Conservation (phyloP, 306 rosid genomes). For the Cicer chorassanicum region DNA sequence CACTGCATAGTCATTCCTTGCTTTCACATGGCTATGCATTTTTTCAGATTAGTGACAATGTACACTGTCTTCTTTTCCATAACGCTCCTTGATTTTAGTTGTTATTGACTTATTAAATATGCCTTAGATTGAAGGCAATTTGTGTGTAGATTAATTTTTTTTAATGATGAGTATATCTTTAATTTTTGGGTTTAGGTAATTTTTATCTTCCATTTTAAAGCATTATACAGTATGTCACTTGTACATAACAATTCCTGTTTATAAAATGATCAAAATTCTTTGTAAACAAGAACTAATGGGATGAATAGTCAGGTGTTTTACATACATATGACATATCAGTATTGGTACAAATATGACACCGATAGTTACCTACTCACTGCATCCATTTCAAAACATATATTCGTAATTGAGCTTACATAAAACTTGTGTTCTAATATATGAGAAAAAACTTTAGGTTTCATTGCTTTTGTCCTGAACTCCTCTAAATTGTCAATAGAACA, state of each 20-base stretch:
- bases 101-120: neutral
- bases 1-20: neutral
- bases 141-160: neutral
- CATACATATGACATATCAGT: neutral
- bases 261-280: too few species aligned
- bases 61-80: too few species aligned
- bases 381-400: neutral
- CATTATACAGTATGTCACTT: neutral
- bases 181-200: neutral
- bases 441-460: slow-evolving; percentile 1
- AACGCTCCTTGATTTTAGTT: neutral
- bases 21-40: neutral
- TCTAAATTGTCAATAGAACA: slow-evolving; percentile 1
- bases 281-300: too few species aligned
- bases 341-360: neutral
- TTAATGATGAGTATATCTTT: neutral
- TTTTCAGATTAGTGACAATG: too few species aligned
- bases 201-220: neutral
- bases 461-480: slow-evolving; percentile 1
- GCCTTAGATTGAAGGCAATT: neutral
- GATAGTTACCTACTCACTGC: neutral
- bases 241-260: neutral
- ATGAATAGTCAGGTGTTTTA: too few species aligned
- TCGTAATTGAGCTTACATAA: neutral
- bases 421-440: slow-evolving; percentile 1